Conservation (phyloP, 768 basidiomycete genomes). For the Leccinum subgranulosum region DNA sequence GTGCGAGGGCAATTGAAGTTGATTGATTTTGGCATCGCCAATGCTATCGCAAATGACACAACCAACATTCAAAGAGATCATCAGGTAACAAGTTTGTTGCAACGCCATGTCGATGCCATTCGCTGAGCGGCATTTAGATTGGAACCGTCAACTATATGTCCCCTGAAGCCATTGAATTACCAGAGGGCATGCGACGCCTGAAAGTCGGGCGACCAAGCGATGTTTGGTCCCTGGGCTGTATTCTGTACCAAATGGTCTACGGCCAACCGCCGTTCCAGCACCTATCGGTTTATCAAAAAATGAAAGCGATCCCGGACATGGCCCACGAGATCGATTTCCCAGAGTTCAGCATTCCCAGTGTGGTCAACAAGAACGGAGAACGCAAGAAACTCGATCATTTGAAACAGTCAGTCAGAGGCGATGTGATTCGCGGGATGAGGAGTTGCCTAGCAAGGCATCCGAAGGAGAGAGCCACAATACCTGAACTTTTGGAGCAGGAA, state of each 20-base stretch:
- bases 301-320: conserved; percentile 88
- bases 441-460: conserved; percentile 76
- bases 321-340: conserved; percentile 80
- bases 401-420: conserved; percentile 62
- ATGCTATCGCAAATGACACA: conserved; percentile 97
- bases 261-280: conserved; percentile 90
- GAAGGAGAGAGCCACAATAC: conserved; percentile 85
- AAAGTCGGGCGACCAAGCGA: conserved; percentile 96
- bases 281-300: conserved; percentile 80
- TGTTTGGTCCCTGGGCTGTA: conserved; percentile 97
- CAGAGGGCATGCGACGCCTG: conserved; percentile 81
- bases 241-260: conserved; percentile 98
- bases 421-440: conserved; percentile 81
- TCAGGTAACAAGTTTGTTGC: conserved; percentile 51
- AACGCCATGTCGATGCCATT: neutral
- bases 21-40: conserved; percentile 99
- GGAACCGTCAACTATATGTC: conserved; percentile 99
- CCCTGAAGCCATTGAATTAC: conserved; percentile 90
- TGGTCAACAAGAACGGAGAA: conserved; percentile 33
- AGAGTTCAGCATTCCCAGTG: conserved; percentile 52
- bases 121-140: conserved; percentile 48
- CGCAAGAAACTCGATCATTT: conserved; percentile 62
- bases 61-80: conserved; percentile 97
- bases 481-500: conserved; percentile 76
- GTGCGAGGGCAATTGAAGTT: conserved; percentile 94